Conservation (phyloP, 2,329 filamentous ascomycete genomes). For the Exophiala alcalophila region DNA sequence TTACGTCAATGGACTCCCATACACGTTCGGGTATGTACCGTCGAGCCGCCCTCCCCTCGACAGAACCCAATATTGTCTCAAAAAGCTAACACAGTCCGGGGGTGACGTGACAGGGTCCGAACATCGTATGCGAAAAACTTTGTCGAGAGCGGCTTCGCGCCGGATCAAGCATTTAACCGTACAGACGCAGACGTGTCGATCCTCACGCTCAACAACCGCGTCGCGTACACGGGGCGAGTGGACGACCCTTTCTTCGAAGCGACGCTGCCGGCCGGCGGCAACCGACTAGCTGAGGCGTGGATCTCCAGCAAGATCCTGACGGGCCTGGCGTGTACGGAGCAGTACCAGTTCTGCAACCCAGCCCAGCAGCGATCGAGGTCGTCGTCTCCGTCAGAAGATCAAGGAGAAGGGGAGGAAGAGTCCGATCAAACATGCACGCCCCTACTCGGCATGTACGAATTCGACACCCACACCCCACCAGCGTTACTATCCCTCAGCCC, state of each 20-base stretch:
- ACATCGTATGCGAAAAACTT: conserved; percentile 3
- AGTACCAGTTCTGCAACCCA: conserved; percentile 30
- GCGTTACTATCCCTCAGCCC: conserved; percentile 1
- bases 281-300: conserved; percentile 8
- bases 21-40: conserved; percentile 1
- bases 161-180: conserved; percentile 24
- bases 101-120: conserved; percentile 1
- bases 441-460: conserved; percentile 1
- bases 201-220: conserved; percentile 18
- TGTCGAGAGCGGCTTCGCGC: conserved; percentile 12
- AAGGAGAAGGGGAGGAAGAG: conserved; percentile 1
- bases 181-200: conserved; percentile 28
- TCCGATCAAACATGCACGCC: conserved; percentile 26
- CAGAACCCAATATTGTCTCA: no score
- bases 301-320: conserved; percentile 3
- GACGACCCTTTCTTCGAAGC: conserved; percentile 28
- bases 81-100: no score
- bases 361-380: background rate
- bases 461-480: background rate
- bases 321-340: conserved; percentile 25
- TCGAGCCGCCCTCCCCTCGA: background rate
- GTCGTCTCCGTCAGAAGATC: no score
- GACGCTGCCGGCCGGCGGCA: background rate
- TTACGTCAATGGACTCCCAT: conserved; percentile 3
- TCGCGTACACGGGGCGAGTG: conserved; percentile 19